Conservation (phyloP, 768 basidiomycete genomes). For the Phylloporus sp. region DNA sequence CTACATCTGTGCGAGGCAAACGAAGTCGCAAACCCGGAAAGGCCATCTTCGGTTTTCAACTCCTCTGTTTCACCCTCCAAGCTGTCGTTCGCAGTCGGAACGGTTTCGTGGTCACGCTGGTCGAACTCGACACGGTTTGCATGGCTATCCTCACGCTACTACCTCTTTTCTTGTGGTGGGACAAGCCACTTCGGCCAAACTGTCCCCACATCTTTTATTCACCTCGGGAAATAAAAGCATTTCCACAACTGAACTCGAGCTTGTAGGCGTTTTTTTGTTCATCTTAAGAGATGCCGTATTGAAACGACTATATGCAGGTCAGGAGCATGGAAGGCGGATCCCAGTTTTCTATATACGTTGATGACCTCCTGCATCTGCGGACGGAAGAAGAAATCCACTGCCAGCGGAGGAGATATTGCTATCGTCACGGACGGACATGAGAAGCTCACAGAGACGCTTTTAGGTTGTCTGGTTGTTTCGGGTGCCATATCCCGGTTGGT, state of each 20-base stretch:
- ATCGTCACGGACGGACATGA: no score
- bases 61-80: not conserved
- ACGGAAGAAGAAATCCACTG: no score
- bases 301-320: not conserved
- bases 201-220: not conserved
- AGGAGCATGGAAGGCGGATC: no score
- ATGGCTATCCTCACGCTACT: not conserved
- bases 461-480: no score
- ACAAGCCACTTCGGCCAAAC: not conserved
- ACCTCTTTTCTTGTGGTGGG: not conserved
- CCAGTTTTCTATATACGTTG: no score
- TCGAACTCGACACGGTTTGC: constrained; percentile 1
- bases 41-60: not conserved
- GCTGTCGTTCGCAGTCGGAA: not conserved
- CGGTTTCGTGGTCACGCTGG: not conserved
- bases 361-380: no score
- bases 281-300: not conserved
- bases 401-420: no score
- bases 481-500: no score
- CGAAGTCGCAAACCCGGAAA: not conserved
- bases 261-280: not conserved
- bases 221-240: not conserved
- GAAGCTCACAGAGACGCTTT: no score
- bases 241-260: not conserved
- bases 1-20: not conserved